phyloP scores from a whole-genome alignment of 768 basidiomycete genomes.

The Tylopilus intermedius region DNA sequence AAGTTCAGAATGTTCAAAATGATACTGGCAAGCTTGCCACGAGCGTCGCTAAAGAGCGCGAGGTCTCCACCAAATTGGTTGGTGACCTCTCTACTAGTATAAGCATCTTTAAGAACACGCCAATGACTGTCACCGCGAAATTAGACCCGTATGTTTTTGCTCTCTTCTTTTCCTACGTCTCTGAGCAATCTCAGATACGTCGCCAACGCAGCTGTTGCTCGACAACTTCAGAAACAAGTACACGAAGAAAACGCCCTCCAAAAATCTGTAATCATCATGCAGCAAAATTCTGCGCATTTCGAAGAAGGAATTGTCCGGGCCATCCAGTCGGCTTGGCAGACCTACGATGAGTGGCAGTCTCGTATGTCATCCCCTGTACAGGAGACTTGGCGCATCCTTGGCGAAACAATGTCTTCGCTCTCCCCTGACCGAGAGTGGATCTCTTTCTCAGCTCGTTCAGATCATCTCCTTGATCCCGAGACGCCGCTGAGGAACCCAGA shows the following conservation, averaged over 20 bases:
- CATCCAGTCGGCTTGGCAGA: conserved; percentile 95
- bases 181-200: conserved; percentile 44
- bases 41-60: conserved; percentile 84
- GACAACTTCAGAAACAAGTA: conserved; percentile 86
- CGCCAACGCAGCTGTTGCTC: conserved; percentile 64
- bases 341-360: conserved; percentile 90
- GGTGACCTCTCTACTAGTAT: conserved; percentile 84
- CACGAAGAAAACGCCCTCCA: conserved; percentile 97
- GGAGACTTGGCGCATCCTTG: conserved; percentile 68
- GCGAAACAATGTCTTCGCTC: conserved; percentile 69
- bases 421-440: conserved; percentile 94
- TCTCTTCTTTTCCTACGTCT: not conserved
- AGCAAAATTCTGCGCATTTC: conserved; percentile 94
- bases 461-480: conserved; percentile 95
- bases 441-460: conserved; percentile 84
- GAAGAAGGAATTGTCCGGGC: conserved; percentile 95
- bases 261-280: conserved; percentile 97
- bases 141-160: conserved; percentile 11
- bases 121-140: conserved; percentile 71
- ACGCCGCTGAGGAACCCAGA: conserved; percentile 83
- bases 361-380: conserved; percentile 72
- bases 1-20: conserved; percentile 80
- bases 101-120: conserved; percentile 92
- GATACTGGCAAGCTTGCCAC: conserved; percentile 92
- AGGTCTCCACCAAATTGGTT: conserved; percentile 78